phyloP scores from a whole-genome alignment of 2,329 filamentous ascomycete species.

The Fusarium chuoi region DNA sequence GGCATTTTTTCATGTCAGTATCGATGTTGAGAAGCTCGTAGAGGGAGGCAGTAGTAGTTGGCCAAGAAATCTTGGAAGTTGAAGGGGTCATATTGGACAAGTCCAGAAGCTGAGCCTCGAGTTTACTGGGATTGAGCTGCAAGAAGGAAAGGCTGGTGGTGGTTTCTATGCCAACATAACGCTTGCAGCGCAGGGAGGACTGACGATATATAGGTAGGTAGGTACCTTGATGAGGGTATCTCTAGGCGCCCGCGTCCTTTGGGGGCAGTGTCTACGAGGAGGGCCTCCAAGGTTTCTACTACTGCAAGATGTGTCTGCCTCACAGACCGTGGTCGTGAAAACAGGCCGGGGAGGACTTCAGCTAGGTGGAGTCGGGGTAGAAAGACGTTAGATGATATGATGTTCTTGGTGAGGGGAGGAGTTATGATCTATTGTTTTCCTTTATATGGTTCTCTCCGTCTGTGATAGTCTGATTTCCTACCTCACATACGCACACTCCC shows the following conservation, averaged over 20 bases:
- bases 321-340: slow-evolving; percentile 12
- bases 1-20: slow-evolving; percentile 9
- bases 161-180: slow-evolving; percentile 33
- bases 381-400: neutral
- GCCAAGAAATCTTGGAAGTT: slow-evolving; percentile 8
- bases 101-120: neutral
- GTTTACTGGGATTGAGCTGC: neutral
- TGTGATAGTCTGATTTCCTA: slow-evolving; percentile 2
- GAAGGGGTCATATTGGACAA: slow-evolving; percentile 15
- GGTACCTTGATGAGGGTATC: neutral
- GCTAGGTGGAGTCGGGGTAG: slow-evolving; percentile 20
- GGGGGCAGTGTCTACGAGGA: slow-evolving; percentile 8
- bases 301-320: neutral
- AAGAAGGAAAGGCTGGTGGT: neutral
- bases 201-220: slow-evolving; percentile 40
- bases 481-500: neutral
- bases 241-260: slow-evolving; percentile 29
- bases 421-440: neutral
- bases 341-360: slow-evolving; percentile 19
- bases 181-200: neutral
- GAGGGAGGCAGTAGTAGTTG: slow-evolving; percentile 7
- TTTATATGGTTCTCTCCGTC: neutral
- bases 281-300: slow-evolving; percentile 9
- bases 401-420: neutral
- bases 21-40: slow-evolving; percentile 19